Percentiles rank a stretch among this genome's conserved stretches.
phyloP scores from a whole-genome alignment of 2,329 filamentous ascomycete genomes.

The Dryadomyces quercivorus region DNA sequence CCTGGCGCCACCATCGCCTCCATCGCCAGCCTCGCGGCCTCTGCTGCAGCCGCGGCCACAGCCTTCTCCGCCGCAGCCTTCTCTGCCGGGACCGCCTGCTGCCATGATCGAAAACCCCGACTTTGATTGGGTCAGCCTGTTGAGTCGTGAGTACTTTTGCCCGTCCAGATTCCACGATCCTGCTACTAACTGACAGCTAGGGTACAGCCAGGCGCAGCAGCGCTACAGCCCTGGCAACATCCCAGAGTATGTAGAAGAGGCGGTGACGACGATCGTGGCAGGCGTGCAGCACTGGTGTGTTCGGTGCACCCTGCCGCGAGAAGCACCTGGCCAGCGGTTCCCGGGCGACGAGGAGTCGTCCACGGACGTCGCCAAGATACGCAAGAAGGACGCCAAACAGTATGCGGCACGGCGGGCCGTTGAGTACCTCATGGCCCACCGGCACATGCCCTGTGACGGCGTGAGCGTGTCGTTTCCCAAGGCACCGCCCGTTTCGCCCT shows the following conservation, averaged over 20 bases:
- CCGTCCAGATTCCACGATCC: no score
- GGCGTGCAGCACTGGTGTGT: constrained; percentile 13
- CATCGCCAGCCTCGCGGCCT: constrained; percentile 1
- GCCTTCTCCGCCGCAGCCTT: no score
- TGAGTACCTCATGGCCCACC: constrained; percentile 24
- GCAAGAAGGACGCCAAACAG: constrained; percentile 41
- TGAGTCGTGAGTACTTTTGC: constrained; percentile 23
- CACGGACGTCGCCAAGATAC: not conserved
- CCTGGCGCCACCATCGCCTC: not conserved
- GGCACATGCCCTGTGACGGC: constrained; percentile 16
- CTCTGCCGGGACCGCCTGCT: not conserved
- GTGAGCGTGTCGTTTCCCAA: not conserved
- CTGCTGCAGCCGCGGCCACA: not conserved
- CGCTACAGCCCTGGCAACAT: not conserved
- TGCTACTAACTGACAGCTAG: constrained; percentile 8
- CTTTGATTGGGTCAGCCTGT: constrained; percentile 26
- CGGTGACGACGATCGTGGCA: not conserved
- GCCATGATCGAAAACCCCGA: constrained; percentile 2
- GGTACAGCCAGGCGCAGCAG: constrained; percentile 18
- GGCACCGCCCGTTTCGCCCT: not conserved
- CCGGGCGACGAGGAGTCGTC: constrained; percentile 5
- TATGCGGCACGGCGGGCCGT: constrained; percentile 38
- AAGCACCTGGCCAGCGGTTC: constrained; percentile 14
- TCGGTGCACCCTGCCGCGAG: constrained; percentile 14
- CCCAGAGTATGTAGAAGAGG: constrained; percentile 14